Conservation (phyloP, 2,329 filamentous ascomycete genomes). For the Paradendryphiella salina region DNA sequence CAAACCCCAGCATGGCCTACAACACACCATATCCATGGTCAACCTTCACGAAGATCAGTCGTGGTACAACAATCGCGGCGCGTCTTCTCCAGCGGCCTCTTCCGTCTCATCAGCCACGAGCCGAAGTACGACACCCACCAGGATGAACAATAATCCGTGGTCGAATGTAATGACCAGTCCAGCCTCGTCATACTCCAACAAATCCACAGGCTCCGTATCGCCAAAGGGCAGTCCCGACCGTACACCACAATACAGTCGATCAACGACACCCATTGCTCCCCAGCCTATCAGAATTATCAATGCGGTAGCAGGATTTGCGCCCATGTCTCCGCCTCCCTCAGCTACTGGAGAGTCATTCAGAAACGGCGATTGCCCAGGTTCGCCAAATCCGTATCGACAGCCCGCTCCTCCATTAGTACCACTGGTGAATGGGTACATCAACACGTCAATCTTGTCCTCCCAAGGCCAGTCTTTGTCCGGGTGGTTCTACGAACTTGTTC, state of each 20-base stretch:
- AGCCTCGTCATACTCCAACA: slow-evolving; percentile 33
- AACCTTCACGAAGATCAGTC: slow-evolving; percentile 46
- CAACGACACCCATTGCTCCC: slow-evolving; percentile 44
- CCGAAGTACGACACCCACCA: slow-evolving; percentile 44
- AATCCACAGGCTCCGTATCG: slow-evolving; percentile 41
- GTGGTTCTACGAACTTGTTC: slow-evolving; percentile 44
- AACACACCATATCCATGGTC: slow-evolving; percentile 47
- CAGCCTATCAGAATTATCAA: slow-evolving; percentile 43
- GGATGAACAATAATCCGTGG: slow-evolving; percentile 46
- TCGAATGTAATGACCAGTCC: slow-evolving; percentile 43
- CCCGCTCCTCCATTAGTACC: slow-evolving; percentile 30
- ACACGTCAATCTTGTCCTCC: slow-evolving; percentile 40
- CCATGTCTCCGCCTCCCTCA: slow-evolving; percentile 38
- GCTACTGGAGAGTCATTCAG: slow-evolving; percentile 38
- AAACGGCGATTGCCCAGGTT: slow-evolving; percentile 34
- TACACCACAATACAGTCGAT: slow-evolving; percentile 46
- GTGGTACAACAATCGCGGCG: slow-evolving; percentile 41
- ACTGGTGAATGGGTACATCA: slow-evolving; percentile 45
- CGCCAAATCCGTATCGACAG: slow-evolving; percentile 45
- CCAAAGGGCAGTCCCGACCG: slow-evolving; percentile 43
- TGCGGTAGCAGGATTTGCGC: slow-evolving; percentile 41
- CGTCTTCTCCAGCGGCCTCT: slow-evolving; percentile 46
- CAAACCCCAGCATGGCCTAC: slow-evolving; percentile 43
- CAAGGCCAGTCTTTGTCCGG: slow-evolving; percentile 45
- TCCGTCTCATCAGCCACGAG: slow-evolving; percentile 46